Base-by-base conservation (phyloP, 768 basidiomycete species). In the Trametes punicea region DNA sequence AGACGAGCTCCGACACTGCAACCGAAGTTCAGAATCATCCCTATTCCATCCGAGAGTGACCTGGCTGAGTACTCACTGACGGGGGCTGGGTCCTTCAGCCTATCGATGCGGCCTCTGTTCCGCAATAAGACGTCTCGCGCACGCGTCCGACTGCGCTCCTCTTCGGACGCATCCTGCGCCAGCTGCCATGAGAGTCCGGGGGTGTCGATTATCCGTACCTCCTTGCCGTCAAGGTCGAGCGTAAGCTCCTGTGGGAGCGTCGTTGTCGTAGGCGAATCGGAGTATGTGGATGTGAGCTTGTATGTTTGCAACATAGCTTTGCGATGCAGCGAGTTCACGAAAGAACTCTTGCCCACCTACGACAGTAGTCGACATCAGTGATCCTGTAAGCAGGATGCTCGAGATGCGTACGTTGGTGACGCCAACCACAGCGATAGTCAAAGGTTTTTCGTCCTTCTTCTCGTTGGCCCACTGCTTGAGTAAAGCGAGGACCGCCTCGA, bases 401-500 rank as follows among this genome's bases (percentile, higher is more conserved):
- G 6, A 9, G 23, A 30, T 31, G 70, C 87, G 58, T 64, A 91
- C 93, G 65, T 93, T 93, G 0, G 89, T 81, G 23, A 89, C 70
- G n/a, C 94, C 94, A 56, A 90, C 84, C 18, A 96, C 81, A 30
- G 90, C 90, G 47, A 93, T 83, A 23, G 77, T 73, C 10, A 94
- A 71, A 1, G 81, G 79, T 50, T 75, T 73, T 11, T 78, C 75
- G 3, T 71, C 71, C 11, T 71, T 64, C 63, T 83, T 83, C 55
- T 76, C 71, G 42, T 71, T 65, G 2, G 81, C 78, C 72, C 76
- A 75, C 34, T 72, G 65, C 9, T 70, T 69, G 5, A 93, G 74
- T 45, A 73, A 72, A 11, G 74, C 61, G 46, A 82, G 74, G 13
- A 90, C 64, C 6, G 77, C 70, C 38, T 80, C 81, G 3, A 73